These are phyloP conservation scores for Aspergillus egyptiacus DNA, from an alignment of 495 filamentous ascomycete genomes.

Conservation along the genomic window DNA sequence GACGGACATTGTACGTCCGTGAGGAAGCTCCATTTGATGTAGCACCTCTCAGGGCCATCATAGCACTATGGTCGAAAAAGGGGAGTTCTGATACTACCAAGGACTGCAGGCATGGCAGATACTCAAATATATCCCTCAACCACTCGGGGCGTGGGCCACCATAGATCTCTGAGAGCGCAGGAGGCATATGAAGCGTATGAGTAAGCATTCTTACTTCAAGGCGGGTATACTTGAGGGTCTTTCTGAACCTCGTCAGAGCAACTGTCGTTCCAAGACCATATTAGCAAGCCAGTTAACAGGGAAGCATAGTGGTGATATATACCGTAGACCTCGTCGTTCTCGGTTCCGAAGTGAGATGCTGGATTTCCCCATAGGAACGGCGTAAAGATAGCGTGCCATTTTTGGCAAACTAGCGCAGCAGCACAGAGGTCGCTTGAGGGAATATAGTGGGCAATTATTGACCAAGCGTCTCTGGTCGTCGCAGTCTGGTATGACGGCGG, in stretches of 20 bases:
- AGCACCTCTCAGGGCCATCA: conserved; percentile 41
- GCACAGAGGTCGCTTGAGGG: conserved; percentile 54
- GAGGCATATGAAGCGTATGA: conserved; percentile 62
- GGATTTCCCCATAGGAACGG: conserved; percentile 63
- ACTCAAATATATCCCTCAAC: conserved; percentile 57
- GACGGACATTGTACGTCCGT: conserved; percentile 39
- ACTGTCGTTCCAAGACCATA: conserved; percentile 31
- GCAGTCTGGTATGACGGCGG: conserved; percentile 57
- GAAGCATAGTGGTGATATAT: conserved; percentile 1
- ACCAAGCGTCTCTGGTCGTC: conserved; percentile 53
- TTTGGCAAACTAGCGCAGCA: conserved; percentile 50
- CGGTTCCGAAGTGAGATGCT: conserved; percentile 55
- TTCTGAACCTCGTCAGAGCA: conserved; percentile 57
- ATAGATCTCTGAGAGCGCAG: conserved; percentile 60
- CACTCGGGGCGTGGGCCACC: conserved; percentile 55
- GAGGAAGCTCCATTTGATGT: conserved; percentile 21
- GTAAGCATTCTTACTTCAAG: conserved; percentile 50
- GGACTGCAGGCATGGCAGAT: conserved; percentile 54
- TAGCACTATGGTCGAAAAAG: conserved; percentile 60
- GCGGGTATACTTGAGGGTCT: conserved; percentile 51
- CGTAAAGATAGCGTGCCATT: conserved; percentile 56
- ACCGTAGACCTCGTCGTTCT: conserved; percentile 60
- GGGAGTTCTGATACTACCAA: conserved; percentile 56
- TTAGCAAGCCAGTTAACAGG: background rate
- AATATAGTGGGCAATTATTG: conserved; percentile 57